These are phyloP conservation scores for Friedmanniomyces endolithicus DNA, from an alignment of 495 filamentous ascomycete genomes.

Conservation along the genomic window DNA sequence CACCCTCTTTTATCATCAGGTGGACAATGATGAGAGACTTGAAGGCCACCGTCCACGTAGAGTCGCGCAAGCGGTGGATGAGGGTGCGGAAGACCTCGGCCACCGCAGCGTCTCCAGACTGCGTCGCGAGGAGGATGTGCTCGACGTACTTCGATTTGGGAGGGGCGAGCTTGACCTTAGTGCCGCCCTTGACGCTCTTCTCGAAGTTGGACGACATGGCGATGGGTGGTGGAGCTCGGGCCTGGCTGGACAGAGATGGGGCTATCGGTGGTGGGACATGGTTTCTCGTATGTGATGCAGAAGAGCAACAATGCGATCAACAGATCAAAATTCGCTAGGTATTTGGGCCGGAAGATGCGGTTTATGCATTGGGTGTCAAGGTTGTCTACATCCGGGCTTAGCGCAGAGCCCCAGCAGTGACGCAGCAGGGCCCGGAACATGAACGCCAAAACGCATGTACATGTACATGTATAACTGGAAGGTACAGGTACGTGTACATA, in stretches of 20 bases:
- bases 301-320: not conserved
- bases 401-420: not conserved
- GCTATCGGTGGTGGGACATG: slow-evolving; percentile 2
- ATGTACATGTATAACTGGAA: too few species aligned
- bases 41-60: slow-evolving; percentile 96
- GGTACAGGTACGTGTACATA: too few species aligned
- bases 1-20: slow-evolving; percentile 93
- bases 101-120: slow-evolving; percentile 87
- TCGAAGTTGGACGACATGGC: slow-evolving; percentile 35
- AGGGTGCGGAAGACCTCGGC: slow-evolving; percentile 90
- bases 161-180: slow-evolving; percentile 79
- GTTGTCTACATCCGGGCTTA: not conserved
- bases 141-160: slow-evolving; percentile 99
- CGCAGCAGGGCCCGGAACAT: not conserved
- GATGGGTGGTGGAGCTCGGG: not conserved
- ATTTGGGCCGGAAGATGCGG: not conserved
- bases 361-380: not conserved
- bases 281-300: not conserved
- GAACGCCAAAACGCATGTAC: not conserved
- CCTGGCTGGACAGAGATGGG: not conserved
- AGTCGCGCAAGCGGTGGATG: slow-evolving; percentile 76
- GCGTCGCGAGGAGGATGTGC: slow-evolving; percentile 89
- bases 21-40: slow-evolving; percentile 92
- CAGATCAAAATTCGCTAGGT: not conserved
- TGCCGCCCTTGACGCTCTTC: slow-evolving; percentile 37